Evolutionary conservation across 805 yeast genomes (phyloP), one percentile per base, ranked within the genome.

Genomic region (Candida bentonensis): DNA sequence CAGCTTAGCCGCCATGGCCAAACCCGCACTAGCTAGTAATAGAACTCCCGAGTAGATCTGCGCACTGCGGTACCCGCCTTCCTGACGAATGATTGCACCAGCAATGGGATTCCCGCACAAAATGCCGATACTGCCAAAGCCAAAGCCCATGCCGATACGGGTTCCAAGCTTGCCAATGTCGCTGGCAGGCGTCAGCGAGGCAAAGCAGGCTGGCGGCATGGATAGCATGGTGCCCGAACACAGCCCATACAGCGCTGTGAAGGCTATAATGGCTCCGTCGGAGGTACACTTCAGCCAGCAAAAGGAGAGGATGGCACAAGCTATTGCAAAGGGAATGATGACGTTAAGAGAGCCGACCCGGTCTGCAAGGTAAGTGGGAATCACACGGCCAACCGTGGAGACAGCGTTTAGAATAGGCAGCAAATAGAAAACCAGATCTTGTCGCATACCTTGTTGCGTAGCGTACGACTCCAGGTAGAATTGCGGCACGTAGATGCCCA

Each of bases 111-210:
- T 30, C 7, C 36, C 36, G n/a, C 17, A 30, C 5, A 30, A 17
- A 15, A 30, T 30, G 5, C 36, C 36, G 17, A 30, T 11, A 17
- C 36, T 30, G 11, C 20, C 36, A 15, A 30, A 17, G 17, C 17
- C 36, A 27, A 82, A 65, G 1, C 84, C 72, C 33, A 76, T 47
- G 2, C 83, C 83, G 84, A 84, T 81, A 4, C 63, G 48, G 4
- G 53, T 51, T 5, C 64, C 63, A 4, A 57, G 49, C 22, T 53
- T 42, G 7, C 49, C 46, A 36, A 57, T 42, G 34, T 59, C 53
- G 1, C 20, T 9, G 13, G 36, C 36, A n/a, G 53, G 47, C 4
- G 61, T 59, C 25, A 57, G 43, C 20, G 49, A 47, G 1, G 64
- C 61, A 2, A 59, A 50, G 26, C 59, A 48, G 2, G 62, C 56